Conservation (phyloP, 2,329 filamentous ascomycete genomes). For the Colletotrichum higginsianum region DNA sequence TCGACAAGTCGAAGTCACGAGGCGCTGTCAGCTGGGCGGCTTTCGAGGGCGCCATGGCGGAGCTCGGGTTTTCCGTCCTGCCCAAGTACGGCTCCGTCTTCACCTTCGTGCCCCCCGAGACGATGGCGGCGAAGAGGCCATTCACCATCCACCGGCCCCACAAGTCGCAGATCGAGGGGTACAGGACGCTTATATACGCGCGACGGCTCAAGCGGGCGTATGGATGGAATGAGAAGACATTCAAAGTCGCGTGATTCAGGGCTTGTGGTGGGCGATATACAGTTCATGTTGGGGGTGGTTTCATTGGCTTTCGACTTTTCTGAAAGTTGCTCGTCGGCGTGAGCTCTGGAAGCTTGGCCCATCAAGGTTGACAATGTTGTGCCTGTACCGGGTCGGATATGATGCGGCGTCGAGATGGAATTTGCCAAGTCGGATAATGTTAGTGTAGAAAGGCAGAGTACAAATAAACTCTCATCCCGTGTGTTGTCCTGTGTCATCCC, state of each 20-base stretch:
- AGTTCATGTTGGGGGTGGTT: no score
- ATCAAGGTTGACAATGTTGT: no score
- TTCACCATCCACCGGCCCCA: constrained; percentile 57
- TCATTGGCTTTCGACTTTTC: neutral
- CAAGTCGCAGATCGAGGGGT: constrained; percentile 53
- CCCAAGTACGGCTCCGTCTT: constrained; percentile 60
- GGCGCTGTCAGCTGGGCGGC: constrained; percentile 53
- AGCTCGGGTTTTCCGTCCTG: constrained; percentile 58
- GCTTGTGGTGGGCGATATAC: neutral
- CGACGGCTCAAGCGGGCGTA: constrained; percentile 53
- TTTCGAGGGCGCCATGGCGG: constrained; percentile 59
- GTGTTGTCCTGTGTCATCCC: no score
- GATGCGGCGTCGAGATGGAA: no score
- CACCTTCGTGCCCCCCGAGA: constrained; percentile 54
- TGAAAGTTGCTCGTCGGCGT: no score
- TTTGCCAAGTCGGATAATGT: no score
- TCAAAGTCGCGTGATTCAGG: constrained; percentile 42
- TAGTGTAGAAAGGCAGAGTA: no score
- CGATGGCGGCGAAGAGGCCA: constrained; percentile 46
- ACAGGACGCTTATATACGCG: constrained; percentile 47
- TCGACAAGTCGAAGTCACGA: constrained; percentile 49
- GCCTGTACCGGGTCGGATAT: no score
- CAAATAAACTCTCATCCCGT: no score
- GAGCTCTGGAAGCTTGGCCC: no score
- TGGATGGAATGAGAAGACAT: constrained; percentile 54